phyloP scores from a whole-genome alignment of 139 green algal genomes.

The Marvania coccoides region DNA sequence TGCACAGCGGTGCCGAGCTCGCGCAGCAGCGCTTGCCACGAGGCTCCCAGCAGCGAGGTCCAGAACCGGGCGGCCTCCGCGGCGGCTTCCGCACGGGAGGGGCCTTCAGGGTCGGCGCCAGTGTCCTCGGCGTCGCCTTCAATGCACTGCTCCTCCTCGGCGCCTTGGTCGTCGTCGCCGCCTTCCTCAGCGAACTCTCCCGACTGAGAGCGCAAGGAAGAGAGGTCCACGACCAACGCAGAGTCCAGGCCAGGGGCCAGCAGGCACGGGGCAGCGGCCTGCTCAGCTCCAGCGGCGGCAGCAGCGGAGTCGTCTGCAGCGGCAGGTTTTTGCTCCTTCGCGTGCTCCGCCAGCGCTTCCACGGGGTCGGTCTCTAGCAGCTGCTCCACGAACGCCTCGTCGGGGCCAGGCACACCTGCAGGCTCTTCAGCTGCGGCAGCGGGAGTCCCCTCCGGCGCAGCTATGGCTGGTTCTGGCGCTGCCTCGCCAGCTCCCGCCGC shows the following conservation, averaged over 20 bases:
- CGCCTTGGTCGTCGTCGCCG: conserved; percentile 20
- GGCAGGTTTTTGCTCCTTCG: neutral
- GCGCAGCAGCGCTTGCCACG: conserved; percentile 31
- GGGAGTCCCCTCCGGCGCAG: neutral
- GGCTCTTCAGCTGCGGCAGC: neutral
- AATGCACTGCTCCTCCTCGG: conserved; percentile 1
- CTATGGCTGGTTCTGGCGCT: neutral
- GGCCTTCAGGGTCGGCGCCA: neutral
- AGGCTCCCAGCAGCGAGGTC: conserved; percentile 42
- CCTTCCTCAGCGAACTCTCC: conserved; percentile 11
- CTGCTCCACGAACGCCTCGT: conserved; percentile 6
- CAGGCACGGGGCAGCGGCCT: neutral
- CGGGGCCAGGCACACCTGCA: neutral
- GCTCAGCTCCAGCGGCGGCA: conserved; percentile 18
- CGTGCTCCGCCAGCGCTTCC: conserved; percentile 5
- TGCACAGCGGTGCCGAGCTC: neutral
- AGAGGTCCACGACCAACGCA: conserved; percentile 5
- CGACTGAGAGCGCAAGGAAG: neutral
- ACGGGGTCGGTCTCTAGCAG: conserved; percentile 19
- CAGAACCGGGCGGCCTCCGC: conserved; percentile 38
- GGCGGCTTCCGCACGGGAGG: conserved; percentile 22
- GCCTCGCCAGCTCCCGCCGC: neutral
- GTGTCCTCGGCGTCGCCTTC: neutral
- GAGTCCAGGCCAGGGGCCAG: neutral
- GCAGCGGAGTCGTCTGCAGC: conserved; percentile 8